These are phyloP conservation scores for Parathielavia appendiculata DNA, from an alignment of 495 filamentous ascomycete species.

Conservation along the genomic window DNA sequence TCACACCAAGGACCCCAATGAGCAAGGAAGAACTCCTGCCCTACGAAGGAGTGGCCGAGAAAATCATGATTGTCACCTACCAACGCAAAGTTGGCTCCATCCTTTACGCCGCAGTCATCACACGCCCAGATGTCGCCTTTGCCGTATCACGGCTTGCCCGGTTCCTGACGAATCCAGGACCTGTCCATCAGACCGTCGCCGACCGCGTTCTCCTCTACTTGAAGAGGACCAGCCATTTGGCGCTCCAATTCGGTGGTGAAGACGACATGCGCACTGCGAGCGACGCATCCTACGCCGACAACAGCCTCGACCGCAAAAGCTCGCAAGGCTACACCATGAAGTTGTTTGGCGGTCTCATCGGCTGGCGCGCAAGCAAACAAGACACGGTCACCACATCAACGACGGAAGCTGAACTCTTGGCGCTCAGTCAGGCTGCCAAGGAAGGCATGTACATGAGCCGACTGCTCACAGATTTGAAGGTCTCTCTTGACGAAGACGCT, in stretches of 20 bases:
- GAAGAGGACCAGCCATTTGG: neutral
- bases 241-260: neutral
- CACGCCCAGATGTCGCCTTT: slow-evolving; percentile 18
- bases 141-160: slow-evolving; percentile 3
- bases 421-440: slow-evolving; percentile 19
- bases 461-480: slow-evolving; percentile 8
- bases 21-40: neutral
- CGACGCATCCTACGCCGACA: slow-evolving; percentile 7
- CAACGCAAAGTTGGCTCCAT: slow-evolving; percentile 15
- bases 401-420: slow-evolving; percentile 18
- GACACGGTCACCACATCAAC: slow-evolving; percentile 28
- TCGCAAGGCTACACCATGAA: slow-evolving; percentile 25
- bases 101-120: slow-evolving; percentile 16
- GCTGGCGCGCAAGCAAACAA: slow-evolving; percentile 27
- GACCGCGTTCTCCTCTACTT: neutral
- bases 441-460: slow-evolving; percentile 18
- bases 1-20: too few relatives aligned
- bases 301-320: slow-evolving; percentile 10
- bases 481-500: slow-evolving; percentile 11
- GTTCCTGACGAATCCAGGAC: slow-evolving; percentile 4
- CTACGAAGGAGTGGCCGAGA: neutral
- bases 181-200: neutral
- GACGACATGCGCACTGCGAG: slow-evolving; percentile 6
- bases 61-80: neutral
- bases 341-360: slow-evolving; percentile 24